Conservation (phyloP, 345 rosid species). For the Heritiera littoralis region DNA sequence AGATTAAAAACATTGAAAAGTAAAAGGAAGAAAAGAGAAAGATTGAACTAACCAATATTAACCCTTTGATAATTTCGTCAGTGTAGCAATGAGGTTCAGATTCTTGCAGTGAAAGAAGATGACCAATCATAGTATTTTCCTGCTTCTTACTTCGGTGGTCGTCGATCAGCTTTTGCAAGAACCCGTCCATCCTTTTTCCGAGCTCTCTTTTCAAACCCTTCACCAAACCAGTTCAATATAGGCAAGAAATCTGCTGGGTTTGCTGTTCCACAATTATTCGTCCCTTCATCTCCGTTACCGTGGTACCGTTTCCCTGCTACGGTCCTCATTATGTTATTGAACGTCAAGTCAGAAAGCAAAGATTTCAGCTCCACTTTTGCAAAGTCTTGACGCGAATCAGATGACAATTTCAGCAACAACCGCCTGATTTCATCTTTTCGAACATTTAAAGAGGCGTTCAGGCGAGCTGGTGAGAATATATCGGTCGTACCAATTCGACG, state of each 20-base stretch:
- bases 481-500: constrained; percentile 49
- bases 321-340: constrained; percentile 40
- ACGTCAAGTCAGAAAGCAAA: constrained; percentile 36
- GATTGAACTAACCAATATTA: constrained; percentile 30
- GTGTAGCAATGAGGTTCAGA: constrained; percentile 51
- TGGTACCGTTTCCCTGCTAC: constrained; percentile 61
- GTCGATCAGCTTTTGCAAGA: too few relatives aligned
- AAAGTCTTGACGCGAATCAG: too few relatives aligned
- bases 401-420: too few relatives aligned
- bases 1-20: background rate
- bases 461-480: constrained; percentile 54
- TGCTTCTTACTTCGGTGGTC: too few relatives aligned
- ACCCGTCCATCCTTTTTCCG: too few relatives aligned
- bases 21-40: background rate
- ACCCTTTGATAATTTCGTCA: constrained; percentile 62
- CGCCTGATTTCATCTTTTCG: constrained; percentile 41
- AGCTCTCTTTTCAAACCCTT: too few relatives aligned
- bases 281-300: constrained; percentile 47
- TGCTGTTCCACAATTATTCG: background rate
- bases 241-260: too few relatives aligned
- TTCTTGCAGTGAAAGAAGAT: constrained; percentile 46
- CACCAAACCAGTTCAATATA: too few relatives aligned
- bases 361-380: constrained; percentile 46
- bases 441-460: constrained; percentile 32
- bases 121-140: too few relatives aligned